phyloP scores from a whole-genome alignment of 306 rosid species.

The Mimosa bimucronata region DNA sequence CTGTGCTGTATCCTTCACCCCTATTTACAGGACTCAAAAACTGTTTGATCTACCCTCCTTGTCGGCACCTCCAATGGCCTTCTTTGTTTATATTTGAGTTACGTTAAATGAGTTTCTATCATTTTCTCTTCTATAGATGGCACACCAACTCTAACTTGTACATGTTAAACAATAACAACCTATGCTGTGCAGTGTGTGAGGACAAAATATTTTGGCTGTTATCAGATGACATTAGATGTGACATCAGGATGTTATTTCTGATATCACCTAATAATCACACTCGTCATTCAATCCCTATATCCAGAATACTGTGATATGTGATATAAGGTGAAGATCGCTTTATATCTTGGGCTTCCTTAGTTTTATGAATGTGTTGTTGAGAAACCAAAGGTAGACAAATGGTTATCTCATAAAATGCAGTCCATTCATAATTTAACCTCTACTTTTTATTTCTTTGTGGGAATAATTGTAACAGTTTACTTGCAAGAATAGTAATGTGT shows the following conservation, averaged over 20 bases:
- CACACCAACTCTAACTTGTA: not conserved
- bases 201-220: not conserved
- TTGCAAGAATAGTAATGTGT: slow-evolving; percentile 19
- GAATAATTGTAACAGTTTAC: not conserved
- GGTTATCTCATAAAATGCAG: not conserved
- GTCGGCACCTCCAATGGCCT: not conserved
- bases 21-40: not conserved
- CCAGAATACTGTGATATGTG: not conserved
- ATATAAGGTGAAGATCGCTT: not conserved
- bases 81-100: too few relatives aligned
- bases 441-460: not conserved
- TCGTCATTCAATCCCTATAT: not conserved
- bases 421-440: not conserved
- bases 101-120: not conserved
- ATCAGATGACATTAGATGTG: not conserved
- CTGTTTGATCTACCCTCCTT: not conserved
- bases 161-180: not conserved
- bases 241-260: not conserved
- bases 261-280: not conserved
- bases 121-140: not conserved
- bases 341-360: not conserved
- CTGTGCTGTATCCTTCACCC: too few relatives aligned
- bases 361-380: not conserved
- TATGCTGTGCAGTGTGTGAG: not conserved
- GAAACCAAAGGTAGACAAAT: not conserved